Evolutionary conservation across 176 grass and related monocot species (phyloP).

Genomic region (Musa itinerans): DNA sequence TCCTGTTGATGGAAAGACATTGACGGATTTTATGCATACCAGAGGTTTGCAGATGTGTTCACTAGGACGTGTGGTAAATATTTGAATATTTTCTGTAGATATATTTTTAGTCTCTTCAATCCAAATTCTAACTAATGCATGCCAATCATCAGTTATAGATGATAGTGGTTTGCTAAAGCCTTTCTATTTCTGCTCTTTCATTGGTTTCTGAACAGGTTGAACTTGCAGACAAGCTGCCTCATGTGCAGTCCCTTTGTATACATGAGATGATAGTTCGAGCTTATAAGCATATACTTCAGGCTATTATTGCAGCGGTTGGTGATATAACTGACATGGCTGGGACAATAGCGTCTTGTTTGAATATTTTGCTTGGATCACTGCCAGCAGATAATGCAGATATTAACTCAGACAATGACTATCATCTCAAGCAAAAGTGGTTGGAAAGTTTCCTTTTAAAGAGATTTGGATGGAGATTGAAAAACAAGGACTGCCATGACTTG

Average conservation of each 20-base stretch:
- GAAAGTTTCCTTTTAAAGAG: slow-evolving; percentile 67
- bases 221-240: slow-evolving; percentile 88
- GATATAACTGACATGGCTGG: slow-evolving; percentile 66
- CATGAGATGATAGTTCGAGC: slow-evolving; percentile 98
- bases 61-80: slow-evolving; percentile 75
- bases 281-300: slow-evolving; percentile 84
- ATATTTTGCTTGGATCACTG: slow-evolving; percentile 71
- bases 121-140: neutral
- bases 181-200: slow-evolving; percentile 8
- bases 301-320: slow-evolving; percentile 73
- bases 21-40: slow-evolving; percentile 99
- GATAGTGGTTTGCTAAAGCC: neutral
- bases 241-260: slow-evolving; percentile 91
- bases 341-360: slow-evolving; percentile 67
- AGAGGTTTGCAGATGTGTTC: slow-evolving; percentile 94
- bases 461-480: slow-evolving; percentile 82
- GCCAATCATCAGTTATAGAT: neutral
- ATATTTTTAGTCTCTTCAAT: neutral
- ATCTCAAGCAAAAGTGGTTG: slow-evolving; percentile 80
- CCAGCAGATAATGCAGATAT: slow-evolving; percentile 42
- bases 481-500: slow-evolving; percentile 57
- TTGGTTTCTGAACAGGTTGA: slow-evolving; percentile 59
- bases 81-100: neutral
- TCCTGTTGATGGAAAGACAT: slow-evolving; percentile 96
- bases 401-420: slow-evolving; percentile 33